phyloP scores from a whole-genome alignment of 441 rosid genomes.

The Euphorbia celastroides region DNA sequence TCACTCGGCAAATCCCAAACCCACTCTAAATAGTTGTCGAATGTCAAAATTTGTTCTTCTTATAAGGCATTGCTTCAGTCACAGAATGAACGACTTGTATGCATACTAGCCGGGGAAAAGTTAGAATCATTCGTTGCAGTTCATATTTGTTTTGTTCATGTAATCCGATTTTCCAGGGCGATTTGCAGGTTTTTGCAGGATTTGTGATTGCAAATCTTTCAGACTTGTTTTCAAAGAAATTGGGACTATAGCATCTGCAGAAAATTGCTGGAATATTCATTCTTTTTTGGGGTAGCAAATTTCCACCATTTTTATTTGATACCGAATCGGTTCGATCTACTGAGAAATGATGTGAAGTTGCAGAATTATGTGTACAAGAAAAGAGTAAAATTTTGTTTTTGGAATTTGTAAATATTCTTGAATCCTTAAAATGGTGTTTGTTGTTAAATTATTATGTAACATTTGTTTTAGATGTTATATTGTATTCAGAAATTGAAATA shows the following conservation, averaged over 20 bases:
- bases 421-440: neutral
- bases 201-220: conserved; percentile 83
- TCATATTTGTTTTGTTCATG: neutral
- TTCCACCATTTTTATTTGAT: conserved; percentile 20
- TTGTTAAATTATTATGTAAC: neutral
- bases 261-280: neutral
- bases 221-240: conserved; percentile 56
- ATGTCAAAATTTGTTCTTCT: neutral
- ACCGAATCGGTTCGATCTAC: conserved; percentile 7
- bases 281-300: conserved; percentile 30
- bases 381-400: neutral
- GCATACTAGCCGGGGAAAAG: neutral
- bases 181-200: conserved; percentile 80
- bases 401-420: neutral
- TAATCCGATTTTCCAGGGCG: neutral
- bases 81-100: neutral
- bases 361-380: conserved; percentile 17
- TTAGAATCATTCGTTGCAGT: neutral
- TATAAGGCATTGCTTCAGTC: neutral
- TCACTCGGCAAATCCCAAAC: too few relatives aligned
- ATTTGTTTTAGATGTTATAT: too few relatives aligned
- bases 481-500: too few relatives aligned
- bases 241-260: conserved; percentile 47
- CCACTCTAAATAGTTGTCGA: too few relatives aligned
- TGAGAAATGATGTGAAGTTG: conserved; percentile 7